These are phyloP conservation scores for Sporodiniella umbellata DNA, from an alignment of 371 early-diverging fungal genomes.

Conservation along the genomic window DNA sequence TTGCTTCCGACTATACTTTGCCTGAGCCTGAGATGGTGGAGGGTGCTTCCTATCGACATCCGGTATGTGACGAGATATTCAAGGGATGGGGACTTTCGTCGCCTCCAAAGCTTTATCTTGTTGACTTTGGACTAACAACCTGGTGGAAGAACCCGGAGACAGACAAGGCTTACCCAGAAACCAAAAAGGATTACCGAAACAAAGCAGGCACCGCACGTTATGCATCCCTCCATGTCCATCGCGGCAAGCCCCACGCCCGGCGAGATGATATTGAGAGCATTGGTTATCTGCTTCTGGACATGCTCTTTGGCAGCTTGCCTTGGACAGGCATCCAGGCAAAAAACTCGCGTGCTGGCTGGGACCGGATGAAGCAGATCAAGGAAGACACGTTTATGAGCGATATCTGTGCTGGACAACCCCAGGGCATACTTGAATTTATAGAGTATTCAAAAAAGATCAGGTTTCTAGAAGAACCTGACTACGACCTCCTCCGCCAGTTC, in stretches of 20 bases:
- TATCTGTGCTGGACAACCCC: constrained; percentile 54
- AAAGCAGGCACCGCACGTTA: constrained; percentile 68
- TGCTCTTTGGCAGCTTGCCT: constrained; percentile 54
- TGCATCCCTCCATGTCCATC: constrained; percentile 59
- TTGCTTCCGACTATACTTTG: constrained; percentile 31
- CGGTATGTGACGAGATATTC: constrained; percentile 28
- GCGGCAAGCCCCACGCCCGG: constrained; percentile 52
- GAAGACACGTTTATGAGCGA: constrained; percentile 49
- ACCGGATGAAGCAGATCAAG: constrained; percentile 57
- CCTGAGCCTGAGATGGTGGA: constrained; percentile 31
- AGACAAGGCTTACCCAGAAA: constrained; percentile 43
- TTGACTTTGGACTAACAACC: constrained; percentile 57
- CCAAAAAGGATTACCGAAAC: constrained; percentile 35
- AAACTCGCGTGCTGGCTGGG: constrained; percentile 59
- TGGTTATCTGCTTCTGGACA: constrained; percentile 58
- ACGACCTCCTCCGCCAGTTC: constrained; percentile 55
- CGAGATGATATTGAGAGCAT: constrained; percentile 63
- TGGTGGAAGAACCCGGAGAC: constrained; percentile 46
- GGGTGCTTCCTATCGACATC: constrained; percentile 16
- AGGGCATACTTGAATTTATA: constrained; percentile 56
- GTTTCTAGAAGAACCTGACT: constrained; percentile 92
- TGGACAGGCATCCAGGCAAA: constrained; percentile 64
- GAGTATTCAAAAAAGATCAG: constrained; percentile 76
- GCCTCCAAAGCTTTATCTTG: constrained; percentile 34
- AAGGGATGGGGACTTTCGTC: constrained; percentile 17